phyloP scores from a whole-genome alignment of 1,284 basidiomycete genomes.

The Schizophyllum commune region DNA sequence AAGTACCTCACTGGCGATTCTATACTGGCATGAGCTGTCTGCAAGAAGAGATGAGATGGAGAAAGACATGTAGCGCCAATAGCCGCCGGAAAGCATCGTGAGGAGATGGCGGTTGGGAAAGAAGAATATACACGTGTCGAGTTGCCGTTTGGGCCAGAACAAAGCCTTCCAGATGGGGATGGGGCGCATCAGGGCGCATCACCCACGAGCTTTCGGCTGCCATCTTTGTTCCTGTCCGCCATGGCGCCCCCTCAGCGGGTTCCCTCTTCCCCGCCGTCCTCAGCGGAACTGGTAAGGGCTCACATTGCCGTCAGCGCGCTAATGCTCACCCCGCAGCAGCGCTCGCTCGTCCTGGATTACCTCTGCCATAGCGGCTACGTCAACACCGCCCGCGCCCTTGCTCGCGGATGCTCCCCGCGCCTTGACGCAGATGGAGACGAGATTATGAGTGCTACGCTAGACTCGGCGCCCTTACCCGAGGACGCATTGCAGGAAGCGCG shows the following conservation, averaged over 20 bases:
- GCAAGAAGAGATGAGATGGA: no score
- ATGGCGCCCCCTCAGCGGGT: neutral
- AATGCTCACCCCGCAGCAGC: conserved; percentile 28
- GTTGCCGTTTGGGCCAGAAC: neutral
- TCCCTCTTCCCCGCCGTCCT: neutral
- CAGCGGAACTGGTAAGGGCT: neutral
- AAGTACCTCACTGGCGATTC: no score
- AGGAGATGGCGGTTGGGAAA: no score
- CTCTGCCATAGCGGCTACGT: conserved; percentile 69
- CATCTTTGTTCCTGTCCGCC: neutral
- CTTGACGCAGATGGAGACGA: conserved; percentile 67
- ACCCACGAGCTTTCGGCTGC: neutral
- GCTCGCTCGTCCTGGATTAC: conserved; percentile 75
- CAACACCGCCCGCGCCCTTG: conserved; percentile 64
- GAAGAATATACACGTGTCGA: no score
- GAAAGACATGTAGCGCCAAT: no score
- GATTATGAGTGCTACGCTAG: conserved; percentile 27
- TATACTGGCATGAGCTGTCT: no score
- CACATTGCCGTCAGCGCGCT: neutral
- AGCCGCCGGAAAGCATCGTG: neutral
- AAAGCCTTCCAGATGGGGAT: neutral
- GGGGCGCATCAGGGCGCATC: neutral
- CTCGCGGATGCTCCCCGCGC: conserved; percentile 53
- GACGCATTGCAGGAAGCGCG: conserved; percentile 40
- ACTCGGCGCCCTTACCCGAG: conserved; percentile 27